Base-by-base conservation (phyloP, 352 stramenopile genomes). In the Pythium scleroteichum region DNA sequence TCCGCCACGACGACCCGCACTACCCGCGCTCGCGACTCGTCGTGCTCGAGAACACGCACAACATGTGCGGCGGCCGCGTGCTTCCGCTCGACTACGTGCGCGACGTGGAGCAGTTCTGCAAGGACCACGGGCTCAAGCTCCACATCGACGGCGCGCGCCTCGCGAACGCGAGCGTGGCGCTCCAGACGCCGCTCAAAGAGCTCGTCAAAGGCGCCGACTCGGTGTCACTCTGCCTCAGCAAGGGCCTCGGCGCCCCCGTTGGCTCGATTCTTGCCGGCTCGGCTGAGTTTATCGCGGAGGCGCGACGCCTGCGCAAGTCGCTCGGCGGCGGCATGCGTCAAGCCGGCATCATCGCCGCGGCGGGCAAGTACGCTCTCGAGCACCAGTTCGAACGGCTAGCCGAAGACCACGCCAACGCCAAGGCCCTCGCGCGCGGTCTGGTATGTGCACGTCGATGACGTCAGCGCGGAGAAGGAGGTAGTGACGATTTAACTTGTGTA, bases 31-130 rank as follows among this genome's bases (percentile, higher is more conserved):
- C 96, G 22, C 72, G 75, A 14, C 74, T 99, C 23, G 85, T 99
- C 8, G 86, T 78, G 69, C 73, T 99, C 17, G 97, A 99, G 72
- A 99, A 99, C 78, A 99, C 97, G 42, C 97, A 99, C 60, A 99
- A 99, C 74, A 93, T 92, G 51, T 94, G 96, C 33, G 97, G 97
- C 24, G 97, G 97, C 4, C 79, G 92, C 13, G 82, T 97, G 22
- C 77, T 99, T 26, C 76, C 93, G 14, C 55, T 83, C 7, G 50
- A 68, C 6, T 98, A 97, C 70, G 78, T 98, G 51, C 71, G 82
- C 45, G 45, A 78, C 9, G 75, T 97, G 12, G 80, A 81, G 42
- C 64, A 64, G 20, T 80, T 97, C 42, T 91, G 88, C 49, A 62
- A 82, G 20, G 69, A 92, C 33, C 76, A 77, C 56, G 66, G 80